Percentiles rank a stretch among this genome's conserved stretches.
Conservation (phyloP, 345 rosid genomes). For the Ceriops zippeliana region DNA sequence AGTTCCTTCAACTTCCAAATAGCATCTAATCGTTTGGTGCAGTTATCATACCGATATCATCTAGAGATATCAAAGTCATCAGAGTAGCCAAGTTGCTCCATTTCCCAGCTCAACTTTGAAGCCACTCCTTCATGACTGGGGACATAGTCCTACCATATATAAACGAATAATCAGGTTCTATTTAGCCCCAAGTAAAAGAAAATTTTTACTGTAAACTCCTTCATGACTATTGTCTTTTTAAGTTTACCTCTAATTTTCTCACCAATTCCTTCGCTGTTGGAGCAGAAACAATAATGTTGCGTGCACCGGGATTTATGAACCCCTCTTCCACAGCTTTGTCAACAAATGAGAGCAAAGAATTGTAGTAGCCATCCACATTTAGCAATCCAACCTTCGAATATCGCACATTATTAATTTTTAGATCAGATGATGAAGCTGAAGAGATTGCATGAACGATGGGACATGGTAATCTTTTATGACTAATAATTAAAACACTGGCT, state of each 20-base stretch:
- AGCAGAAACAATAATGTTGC: conserved; percentile 83
- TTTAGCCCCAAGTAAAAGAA: not conserved
- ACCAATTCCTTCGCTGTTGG: conserved; percentile 86
- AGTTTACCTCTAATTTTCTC: conserved; percentile 76
- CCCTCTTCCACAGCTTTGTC: conserved; percentile 99
- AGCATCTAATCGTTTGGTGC: conserved; percentile 11
- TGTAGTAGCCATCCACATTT: conserved; percentile 98
- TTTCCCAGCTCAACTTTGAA: conserved; percentile 86
- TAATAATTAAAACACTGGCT: not conserved
- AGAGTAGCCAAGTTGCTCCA: conserved; percentile 65
- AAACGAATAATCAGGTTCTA: not conserved
- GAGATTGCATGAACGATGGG: not conserved
- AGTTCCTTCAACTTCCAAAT: conserved; percentile 20
- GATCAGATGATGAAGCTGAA: not conserved
- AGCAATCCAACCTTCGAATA: conserved; percentile 82
- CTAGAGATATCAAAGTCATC: conserved; percentile 46
- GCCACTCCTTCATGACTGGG: conserved; percentile 82
- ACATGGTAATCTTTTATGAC: not conserved
- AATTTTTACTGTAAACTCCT: too few species aligned
- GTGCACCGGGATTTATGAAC: conserved; percentile 74
- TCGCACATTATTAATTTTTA: conserved; percentile 11
- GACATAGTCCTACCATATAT: conserved; percentile 59
- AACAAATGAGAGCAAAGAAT: conserved; percentile 86
- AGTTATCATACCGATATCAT: conserved; percentile 17
- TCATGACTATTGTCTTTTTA: not conserved